Evolutionary conservation across 163 green algal genomes (phyloP).

Genomic region (Scenedesmus sp.): DNA sequence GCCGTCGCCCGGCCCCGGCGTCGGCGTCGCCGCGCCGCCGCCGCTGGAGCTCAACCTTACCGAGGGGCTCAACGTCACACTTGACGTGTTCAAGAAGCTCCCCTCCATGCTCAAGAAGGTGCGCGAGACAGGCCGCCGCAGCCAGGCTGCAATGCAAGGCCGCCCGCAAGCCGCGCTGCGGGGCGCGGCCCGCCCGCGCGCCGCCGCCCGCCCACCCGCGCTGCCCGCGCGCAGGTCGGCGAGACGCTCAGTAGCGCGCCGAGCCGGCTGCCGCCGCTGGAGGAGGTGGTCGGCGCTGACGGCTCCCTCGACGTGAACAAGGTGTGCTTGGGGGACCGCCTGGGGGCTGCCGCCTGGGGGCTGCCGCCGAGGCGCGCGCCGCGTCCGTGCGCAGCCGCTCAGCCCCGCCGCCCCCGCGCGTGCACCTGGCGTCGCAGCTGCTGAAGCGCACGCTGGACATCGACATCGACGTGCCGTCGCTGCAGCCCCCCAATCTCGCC

Average conservation of each 20-base stretch:
- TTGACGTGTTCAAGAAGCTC: conserved; percentile 7
- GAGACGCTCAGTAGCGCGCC: background rate
- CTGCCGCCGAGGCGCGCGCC: too few relatives aligned
- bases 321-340: too few relatives aligned
- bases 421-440: background rate
- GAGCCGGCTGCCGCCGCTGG: background rate
- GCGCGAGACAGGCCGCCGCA: background rate
- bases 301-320: conserved; percentile 4
- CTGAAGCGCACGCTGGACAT: conserved; percentile 8
- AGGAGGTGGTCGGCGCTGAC: background rate
- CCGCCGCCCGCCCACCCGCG: too few relatives aligned
- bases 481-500: too few relatives aligned
- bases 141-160: too few relatives aligned
- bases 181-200: too few relatives aligned
- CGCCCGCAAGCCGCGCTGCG: too few relatives aligned
- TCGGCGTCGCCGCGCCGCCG: background rate
- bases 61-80: conserved; percentile 16
- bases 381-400: too few relatives aligned
- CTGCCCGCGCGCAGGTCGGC: background rate
- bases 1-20: background rate
- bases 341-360: too few relatives aligned
- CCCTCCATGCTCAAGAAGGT: conserved; percentile 5
- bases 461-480: background rate
- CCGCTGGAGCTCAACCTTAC: conserved; percentile 2
- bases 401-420: too few relatives aligned